Evolutionary conservation across 2,329 filamentous ascomycete species (phyloP), one percentile per base, ranked within the genome.

Genomic region (Purpureocillium takamizusanense): DNA sequence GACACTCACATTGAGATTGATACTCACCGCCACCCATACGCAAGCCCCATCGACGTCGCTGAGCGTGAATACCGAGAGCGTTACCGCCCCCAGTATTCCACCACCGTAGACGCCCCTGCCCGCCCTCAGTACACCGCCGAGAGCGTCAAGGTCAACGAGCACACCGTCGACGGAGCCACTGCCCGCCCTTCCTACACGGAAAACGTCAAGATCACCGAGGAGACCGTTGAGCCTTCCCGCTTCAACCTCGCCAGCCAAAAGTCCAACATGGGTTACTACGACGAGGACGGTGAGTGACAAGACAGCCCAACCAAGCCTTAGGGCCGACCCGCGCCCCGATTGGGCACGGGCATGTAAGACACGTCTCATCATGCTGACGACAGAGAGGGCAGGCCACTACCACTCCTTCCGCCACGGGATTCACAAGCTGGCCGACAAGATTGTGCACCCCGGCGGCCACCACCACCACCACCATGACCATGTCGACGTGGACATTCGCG

Each of bases 1-100:
- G 76, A 82, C 61, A 72, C 76, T 61, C 76, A 78, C 60, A 65
- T 85, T 62, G 76, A 86, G 65, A 68, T 80, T 57, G 72, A 84
- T 61, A 55, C 53, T 47, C 70, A 69, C 49, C 60, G 63, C 51
- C 63, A 66, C 55, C 59, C 64, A 46, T 63, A 64, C 56, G 59
- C 68, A 52, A 69, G 62, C 51, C 63, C 70, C 50, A 70, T 82
- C 60, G 78, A 83, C 65, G 60, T 74, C 50, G 75, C 75, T 56
- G 78, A 83, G 65, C 75, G 74, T 63, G 70, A 80, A 63, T 81
- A 81, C 61, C 77, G 78, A 56, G 65, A 76, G 58, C 74, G 73
- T 49, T 67, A 70, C 62, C 74, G 76, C 51, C 68, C 72, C 49
- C 62, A 57, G 56, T 67, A 67, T 60, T 51, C 60, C 46, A 50